Evolutionary conservation across 2,329 filamentous ascomycete species (phyloP).

Genomic region (Alternaria gansuensis): DNA sequence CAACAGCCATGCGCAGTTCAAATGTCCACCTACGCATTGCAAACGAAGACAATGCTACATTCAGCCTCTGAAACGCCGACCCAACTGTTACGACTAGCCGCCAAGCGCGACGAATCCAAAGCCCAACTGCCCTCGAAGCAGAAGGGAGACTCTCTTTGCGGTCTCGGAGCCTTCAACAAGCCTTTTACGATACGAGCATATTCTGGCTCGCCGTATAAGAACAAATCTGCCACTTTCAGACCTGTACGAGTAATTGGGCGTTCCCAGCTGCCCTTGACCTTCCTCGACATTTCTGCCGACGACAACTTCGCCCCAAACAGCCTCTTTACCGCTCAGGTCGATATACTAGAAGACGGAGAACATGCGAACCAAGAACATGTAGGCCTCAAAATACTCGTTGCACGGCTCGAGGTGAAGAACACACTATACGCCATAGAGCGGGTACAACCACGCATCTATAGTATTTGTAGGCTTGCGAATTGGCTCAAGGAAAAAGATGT

Average conservation of each 20-base stretch:
- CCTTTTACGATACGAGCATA: constrained; percentile 47
- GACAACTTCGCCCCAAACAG: constrained; percentile 37
- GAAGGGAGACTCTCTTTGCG: constrained; percentile 44
- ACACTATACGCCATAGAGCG: constrained; percentile 82
- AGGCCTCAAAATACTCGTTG: constrained; percentile 46
- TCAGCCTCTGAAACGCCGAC: constrained; percentile 29
- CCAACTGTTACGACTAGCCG: constrained; percentile 35
- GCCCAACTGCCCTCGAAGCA: constrained; percentile 41
- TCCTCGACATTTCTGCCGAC: constrained; percentile 46
- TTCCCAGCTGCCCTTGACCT: constrained; percentile 50
- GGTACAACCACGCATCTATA: constrained; percentile 68
- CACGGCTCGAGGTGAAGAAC: constrained; percentile 61
- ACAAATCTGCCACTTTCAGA: constrained; percentile 40
- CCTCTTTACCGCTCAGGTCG: constrained; percentile 49
- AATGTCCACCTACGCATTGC: constrained; percentile 43
- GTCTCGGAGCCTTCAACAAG: constrained; percentile 39
- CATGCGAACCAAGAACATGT: constrained; percentile 10
- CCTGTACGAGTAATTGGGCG: constrained; percentile 50
- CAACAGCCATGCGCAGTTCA: constrained; percentile 38
- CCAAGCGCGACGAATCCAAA: constrained; percentile 40
- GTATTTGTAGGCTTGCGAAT: constrained; percentile 71
- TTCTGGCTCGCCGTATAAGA: constrained; percentile 41
- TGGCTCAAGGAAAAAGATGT: constrained; percentile 71
- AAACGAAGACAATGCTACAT: constrained; percentile 46
- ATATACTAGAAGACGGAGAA: constrained; percentile 40